Conservation (phyloP, 257 asterid genomes). For the Avicennia marina region DNA sequence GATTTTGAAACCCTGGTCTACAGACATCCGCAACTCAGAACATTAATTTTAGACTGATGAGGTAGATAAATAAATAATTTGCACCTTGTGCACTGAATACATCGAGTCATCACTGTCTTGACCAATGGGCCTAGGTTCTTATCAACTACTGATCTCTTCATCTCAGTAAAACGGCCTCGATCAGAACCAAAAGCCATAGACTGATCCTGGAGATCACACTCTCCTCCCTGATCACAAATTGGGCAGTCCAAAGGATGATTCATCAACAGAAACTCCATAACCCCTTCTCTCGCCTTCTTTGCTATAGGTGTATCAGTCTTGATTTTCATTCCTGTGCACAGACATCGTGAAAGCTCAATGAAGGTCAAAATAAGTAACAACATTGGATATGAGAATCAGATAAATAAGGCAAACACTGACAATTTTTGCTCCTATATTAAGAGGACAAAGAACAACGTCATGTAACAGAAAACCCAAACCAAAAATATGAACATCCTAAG, state of each 20-base stretch:
- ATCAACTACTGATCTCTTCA: constrained; percentile 92
- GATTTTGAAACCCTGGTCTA: no score
- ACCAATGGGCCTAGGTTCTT: constrained; percentile 96
- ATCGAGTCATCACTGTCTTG: constrained; percentile 95
- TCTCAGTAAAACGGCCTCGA: constrained; percentile 92
- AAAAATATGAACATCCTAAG: background rate
- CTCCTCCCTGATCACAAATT: constrained; percentile 99
- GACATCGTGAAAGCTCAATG: no score
- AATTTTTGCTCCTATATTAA: constrained; percentile 2
- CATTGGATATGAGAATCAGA: no score
- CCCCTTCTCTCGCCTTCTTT: constrained; percentile 98
- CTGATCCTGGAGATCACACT: constrained; percentile 95
- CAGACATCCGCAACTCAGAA: background rate
- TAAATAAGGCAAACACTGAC: background rate
- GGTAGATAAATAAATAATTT: background rate
- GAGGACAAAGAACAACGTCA: background rate
- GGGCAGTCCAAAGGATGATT: constrained; percentile 98
- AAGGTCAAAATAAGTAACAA: no score
- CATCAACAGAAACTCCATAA: constrained; percentile 95
- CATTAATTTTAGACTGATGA: background rate
- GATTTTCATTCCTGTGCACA: constrained; percentile 79
- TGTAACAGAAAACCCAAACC: background rate
- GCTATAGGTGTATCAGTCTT: constrained; percentile 93
- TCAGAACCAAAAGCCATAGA: constrained; percentile 99
- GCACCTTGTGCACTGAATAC: constrained; percentile 90